A percentile compares a stretch with the other conserved stretches of the same genome.
phyloP scores from a whole-genome alignment of 352 stramenopile species.

The Blastocystis sp. region DNA sequence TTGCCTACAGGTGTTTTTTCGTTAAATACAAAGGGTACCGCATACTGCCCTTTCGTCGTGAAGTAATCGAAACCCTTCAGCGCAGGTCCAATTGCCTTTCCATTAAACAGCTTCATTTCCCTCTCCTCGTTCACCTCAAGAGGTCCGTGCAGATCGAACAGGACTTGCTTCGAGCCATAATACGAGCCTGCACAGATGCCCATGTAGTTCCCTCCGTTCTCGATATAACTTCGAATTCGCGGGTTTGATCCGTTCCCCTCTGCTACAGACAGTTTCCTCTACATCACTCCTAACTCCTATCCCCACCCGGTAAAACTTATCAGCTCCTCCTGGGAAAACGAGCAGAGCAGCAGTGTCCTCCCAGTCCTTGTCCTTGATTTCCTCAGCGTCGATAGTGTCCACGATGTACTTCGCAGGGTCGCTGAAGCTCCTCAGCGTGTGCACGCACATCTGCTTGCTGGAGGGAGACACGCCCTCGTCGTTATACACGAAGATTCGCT shows the following conservation, averaged over 20 bases:
- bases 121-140: constrained; percentile 56
- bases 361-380: constrained; percentile 60
- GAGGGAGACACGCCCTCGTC: constrained; percentile 32
- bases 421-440: constrained; percentile 36
- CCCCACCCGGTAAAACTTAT: not conserved
- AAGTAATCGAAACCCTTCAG: constrained; percentile 37
- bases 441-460: constrained; percentile 55
- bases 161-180: constrained; percentile 30
- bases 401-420: constrained; percentile 59
- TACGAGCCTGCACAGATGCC: constrained; percentile 50
- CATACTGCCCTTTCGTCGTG: not conserved
- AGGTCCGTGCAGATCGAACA: constrained; percentile 23
- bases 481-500: constrained; percentile 60
- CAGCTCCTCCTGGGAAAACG: constrained; percentile 50
- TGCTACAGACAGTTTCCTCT: not conserved
- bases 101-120: constrained; percentile 54
- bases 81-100: constrained; percentile 32
- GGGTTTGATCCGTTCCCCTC: constrained; percentile 17
- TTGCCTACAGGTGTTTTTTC: constrained; percentile 12
- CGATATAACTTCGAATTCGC: constrained; percentile 50
- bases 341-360: constrained; percentile 38
- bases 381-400: constrained; percentile 54
- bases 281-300: not conserved
- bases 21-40: constrained; percentile 41
- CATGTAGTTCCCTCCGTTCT: constrained; percentile 59